Evolutionary conservation across 2,329 filamentous ascomycete species (phyloP).

Genomic region (Fusarium paranaense): DNA sequence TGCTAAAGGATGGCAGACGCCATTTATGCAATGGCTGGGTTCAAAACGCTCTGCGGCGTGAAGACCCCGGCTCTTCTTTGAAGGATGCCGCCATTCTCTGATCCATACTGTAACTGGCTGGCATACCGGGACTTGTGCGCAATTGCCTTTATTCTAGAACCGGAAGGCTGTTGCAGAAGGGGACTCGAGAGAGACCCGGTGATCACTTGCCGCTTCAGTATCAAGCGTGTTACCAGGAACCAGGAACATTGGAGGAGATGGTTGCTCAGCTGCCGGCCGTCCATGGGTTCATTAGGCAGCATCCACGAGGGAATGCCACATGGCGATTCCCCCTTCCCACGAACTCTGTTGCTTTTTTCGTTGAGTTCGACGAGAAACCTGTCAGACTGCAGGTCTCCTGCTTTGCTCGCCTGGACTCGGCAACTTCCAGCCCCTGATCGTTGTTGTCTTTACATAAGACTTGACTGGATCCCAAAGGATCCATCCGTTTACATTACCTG

Average conservation of each 20-base stretch:
- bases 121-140: constrained; percentile 14
- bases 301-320: not conserved
- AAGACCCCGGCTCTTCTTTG: not conserved
- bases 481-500: not conserved
- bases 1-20: not conserved
- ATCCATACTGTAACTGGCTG: constrained; percentile 10
- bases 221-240: constrained; percentile 6
- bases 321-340: not conserved
- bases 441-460: constrained; percentile 21
- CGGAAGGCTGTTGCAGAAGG: not conserved
- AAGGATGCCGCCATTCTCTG: not conserved
- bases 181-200: not conserved
- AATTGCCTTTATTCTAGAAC: constrained; percentile 12
- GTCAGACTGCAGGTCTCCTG: not conserved
- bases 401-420: not conserved
- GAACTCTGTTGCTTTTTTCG: constrained; percentile 19
- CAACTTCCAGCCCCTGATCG: not conserved
- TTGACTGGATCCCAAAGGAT: not conserved
- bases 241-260: constrained; percentile 13
- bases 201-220: constrained; percentile 16
- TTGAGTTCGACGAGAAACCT: not conserved
- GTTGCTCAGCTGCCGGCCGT: constrained; percentile 26
- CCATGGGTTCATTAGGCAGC: constrained; percentile 1
- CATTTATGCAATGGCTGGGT: constrained; percentile 1
- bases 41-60: not conserved